phyloP scores from a whole-genome alignment of 2,329 filamentous ascomycete species.

The Fusarium sp. region DNA sequence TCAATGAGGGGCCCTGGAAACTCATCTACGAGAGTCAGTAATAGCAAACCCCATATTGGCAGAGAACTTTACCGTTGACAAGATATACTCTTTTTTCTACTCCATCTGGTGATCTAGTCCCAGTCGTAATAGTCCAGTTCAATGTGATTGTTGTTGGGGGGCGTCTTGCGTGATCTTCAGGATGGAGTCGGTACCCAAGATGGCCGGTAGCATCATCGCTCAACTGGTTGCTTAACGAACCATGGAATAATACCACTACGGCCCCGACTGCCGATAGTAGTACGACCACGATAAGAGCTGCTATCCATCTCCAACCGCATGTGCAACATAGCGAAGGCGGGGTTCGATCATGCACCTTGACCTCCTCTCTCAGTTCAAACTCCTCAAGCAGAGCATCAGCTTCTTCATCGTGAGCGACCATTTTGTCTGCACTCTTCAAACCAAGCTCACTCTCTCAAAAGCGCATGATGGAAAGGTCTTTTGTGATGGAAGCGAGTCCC shows the following conservation, averaged over 20 bases:
- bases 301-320: not conserved
- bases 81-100: not conserved
- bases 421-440: not conserved
- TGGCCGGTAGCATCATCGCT: not conserved
- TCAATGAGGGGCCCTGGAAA: not conserved
- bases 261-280: not conserved
- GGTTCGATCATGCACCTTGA: not conserved
- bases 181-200: not conserved
- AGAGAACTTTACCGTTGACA: not conserved
- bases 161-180: not conserved
- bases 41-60: accelerated
- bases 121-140: not conserved
- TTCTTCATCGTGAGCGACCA: slow-evolving; percentile 16
- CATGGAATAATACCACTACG: not conserved
- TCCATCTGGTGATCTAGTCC: not conserved
- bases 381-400: slow-evolving; percentile 5
- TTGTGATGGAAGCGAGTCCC: not conserved
- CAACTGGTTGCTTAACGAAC: accelerated
- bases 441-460: not conserved
- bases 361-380: not conserved
- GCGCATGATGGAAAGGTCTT: not conserved
- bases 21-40: not conserved
- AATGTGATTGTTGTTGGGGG: not conserved
- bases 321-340: accelerated
- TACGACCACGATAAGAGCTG: not conserved